A percentile compares a stretch with the other conserved stretches of the same genome.
These are phyloP conservation scores for Mortierella sp. DNA, from an alignment of 371 early-diverging fungal genomes.

Conservation along the genomic window DNA sequence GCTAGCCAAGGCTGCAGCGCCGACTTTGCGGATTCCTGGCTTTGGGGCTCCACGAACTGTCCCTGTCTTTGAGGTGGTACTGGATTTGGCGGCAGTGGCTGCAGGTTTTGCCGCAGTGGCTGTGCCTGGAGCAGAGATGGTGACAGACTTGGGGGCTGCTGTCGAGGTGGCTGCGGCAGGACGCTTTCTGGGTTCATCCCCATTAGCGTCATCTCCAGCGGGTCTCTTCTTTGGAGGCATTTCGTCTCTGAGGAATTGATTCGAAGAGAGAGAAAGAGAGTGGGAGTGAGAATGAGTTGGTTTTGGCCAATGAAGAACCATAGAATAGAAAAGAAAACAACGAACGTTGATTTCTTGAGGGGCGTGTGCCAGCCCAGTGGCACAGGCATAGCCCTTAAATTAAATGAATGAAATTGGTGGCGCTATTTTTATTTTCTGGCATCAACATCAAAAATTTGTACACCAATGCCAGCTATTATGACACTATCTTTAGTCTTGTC, in stretches of 20 bases:
- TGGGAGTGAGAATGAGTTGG: too few relatives aligned
- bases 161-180: conserved; percentile 8
- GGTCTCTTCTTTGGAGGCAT: conserved; percentile 58
- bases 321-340: conserved; percentile 1
- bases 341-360: conserved; percentile 16
- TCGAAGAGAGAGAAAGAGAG: conserved; percentile 2
- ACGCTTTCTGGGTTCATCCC: conserved; percentile 45
- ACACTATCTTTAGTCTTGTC: conserved; percentile 47
- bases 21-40: conserved; percentile 49
- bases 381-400: not conserved
- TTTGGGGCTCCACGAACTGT: conserved; percentile 43
- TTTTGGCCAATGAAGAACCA: not conserved
- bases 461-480: conserved; percentile 67
- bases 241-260: conserved; percentile 14
- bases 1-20: conserved; percentile 37
- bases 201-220: conserved; percentile 37
- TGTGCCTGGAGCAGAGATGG: conserved; percentile 26
- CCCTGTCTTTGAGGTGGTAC: conserved; percentile 37
- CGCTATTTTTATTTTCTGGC: not conserved
- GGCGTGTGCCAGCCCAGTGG: conserved; percentile 1
- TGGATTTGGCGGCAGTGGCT: conserved; percentile 6
- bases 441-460: conserved; percentile 55
- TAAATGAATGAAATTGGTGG: conserved; percentile 25
- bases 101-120: conserved; percentile 23
- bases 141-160: conserved; percentile 22